Conservation (phyloP, 1,284 basidiomycete genomes). For the Ustilago esculenta region DNA sequence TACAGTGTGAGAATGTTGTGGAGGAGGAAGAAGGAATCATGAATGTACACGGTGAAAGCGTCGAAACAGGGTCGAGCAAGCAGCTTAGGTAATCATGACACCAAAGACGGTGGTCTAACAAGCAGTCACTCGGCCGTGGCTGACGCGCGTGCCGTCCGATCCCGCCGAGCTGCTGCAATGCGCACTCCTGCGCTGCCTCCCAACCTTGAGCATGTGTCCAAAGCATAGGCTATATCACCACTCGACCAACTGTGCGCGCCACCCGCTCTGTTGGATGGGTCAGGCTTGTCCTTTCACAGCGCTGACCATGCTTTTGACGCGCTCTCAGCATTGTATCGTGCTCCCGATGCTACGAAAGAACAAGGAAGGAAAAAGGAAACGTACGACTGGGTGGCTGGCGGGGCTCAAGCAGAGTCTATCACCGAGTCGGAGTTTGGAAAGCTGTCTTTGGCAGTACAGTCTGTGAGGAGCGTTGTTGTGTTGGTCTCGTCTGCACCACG, state of each 20-base stretch:
- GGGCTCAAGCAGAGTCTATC: conserved; percentile 39
- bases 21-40: background rate
- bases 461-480: conserved; percentile 4
- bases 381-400: no score
- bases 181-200: background rate
- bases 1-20: background rate
- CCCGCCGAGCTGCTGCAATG: conserved; percentile 12
- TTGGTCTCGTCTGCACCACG: conserved; percentile 11
- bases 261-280: no score
- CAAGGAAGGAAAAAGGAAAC: background rate
- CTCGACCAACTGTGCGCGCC: no score
- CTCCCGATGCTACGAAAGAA: background rate
- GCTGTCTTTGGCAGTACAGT: background rate
- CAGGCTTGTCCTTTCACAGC: background rate
- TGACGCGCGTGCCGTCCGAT: no score
- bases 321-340: no score
- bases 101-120: no score
- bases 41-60: conserved; percentile 16
- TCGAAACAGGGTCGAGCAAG: background rate
- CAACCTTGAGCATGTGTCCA: background rate
- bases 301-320: no score
- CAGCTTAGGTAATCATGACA: conserved; percentile 24
- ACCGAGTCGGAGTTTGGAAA: conserved; percentile 36
- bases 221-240: conserved; percentile 9
- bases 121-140: no score